Evolutionary conservation across 768 basidiomycete species (phyloP), one percentile per base, ranked within the genome.

Genomic region (Suillus luteus): DNA sequence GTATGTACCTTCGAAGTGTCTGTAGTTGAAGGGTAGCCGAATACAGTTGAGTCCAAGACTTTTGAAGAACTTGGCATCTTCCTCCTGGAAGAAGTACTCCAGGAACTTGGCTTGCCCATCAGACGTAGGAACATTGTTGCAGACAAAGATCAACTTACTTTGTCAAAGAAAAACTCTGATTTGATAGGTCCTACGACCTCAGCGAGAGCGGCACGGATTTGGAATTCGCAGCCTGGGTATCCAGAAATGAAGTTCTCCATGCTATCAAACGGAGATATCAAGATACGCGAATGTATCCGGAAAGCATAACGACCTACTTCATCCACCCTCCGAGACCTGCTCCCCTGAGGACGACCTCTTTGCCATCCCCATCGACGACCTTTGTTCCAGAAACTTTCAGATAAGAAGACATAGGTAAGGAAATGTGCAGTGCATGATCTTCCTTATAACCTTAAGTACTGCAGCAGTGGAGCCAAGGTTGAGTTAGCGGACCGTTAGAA

Each of bases 241-340:
- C 89, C 89, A 61, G 85, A 83, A 63, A 91, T 89, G 70, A 90
- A 90, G 75, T 90, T 91, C 76, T 91, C 89, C 88, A 89, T 88
- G 73, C 87, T 89, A 62, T 33, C 35, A 37, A 61, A 55, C 22
- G 38, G 51, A 61, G 51, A 65, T 55, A 11, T 62, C 38, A 31
- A 27, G 64, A 60, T 65, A 43, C 64, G 49, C 40, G 14, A 58
- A 22, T 41, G 57, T 14, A 40, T 27, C 38, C 44, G 3, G 22
- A 22, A 49, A 40, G 62, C 37, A 31, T 71, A 66, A 65, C 64
- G 68, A 83, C 90, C 74, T 70, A 92, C 91, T 88, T 91, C 88
- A 93, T 89, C 90, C 91, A 92, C 71, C 91, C 90, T 65, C 90
- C 91, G 24, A 92, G 77, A n/a, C 90, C 89, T 61, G 90, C 90